Evolutionary conservation across 305 asterid genomes (phyloP), one percentile per base, ranked within the genome.

Genomic region (Salvia sclarea): DNA sequence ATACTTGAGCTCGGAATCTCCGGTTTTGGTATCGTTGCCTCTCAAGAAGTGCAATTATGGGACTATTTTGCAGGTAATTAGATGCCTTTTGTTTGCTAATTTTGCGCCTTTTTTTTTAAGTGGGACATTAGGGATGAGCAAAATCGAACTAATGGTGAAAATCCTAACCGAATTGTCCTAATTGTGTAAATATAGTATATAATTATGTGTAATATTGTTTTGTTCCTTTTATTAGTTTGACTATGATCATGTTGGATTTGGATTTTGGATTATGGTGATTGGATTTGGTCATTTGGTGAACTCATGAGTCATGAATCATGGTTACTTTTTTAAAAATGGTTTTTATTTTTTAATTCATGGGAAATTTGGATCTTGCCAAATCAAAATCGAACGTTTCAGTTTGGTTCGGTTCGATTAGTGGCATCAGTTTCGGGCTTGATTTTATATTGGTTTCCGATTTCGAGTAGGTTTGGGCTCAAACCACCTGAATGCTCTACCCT

Each of bases 31-130:
- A 65, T 76, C 88, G 3, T 60, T 78, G 63, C 86, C 88, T 68
- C 70, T 83, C 45, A 68, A 61, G 13, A 79, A 79, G 14, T 81
- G 83, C 77, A 67, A 37, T 45, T 61, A 66, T n/a, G 80, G 81
- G 35, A 79, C 86, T 22, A 54, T 69, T 69, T 66, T 83, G 49
- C 81, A 75, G 52, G 88, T 83, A 64, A 78, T n/a, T n/a, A n/a
- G 84, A 53, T 22, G 44, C 64, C 14, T 33, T 20, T 20, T 35
- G 43, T 48, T 43, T 61, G 21, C 75, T 61, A 20, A 30, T 53
- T 8, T 1, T 4, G 31, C 1, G 22, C 3, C 6, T 4, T 16
- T 45, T 16, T 41, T n/a, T n/a, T n/a, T n/a, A n/a, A n/a, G n/a
- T n/a, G n/a, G n/a, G n/a, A 41, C 6, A 41, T 41, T 41, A 41